Conservation (phyloP, 441 rosid species). For the Hura crepitans region DNA sequence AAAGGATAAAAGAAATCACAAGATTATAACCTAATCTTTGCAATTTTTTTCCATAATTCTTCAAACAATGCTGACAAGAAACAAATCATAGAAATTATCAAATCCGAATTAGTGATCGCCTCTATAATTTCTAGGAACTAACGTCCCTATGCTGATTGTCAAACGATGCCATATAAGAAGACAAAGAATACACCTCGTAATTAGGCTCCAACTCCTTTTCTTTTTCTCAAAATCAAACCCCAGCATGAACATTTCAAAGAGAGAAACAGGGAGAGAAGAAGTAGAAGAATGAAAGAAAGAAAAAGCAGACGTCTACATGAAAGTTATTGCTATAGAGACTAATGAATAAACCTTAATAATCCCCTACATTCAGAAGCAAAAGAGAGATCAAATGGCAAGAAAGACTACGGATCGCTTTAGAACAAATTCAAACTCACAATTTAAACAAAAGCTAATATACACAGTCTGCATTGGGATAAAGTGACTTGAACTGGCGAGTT, state of each 20-base stretch:
- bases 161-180: not conserved
- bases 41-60: not conserved
- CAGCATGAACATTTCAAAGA: not conserved
- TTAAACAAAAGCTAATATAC: not conserved
- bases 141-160: not conserved
- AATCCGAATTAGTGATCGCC: not conserved
- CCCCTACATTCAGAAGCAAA: not conserved
- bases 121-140: not conserved
- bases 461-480: not conserved
- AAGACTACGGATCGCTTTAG: not conserved
- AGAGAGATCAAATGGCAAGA: not conserved
- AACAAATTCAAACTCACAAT: not conserved
- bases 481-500: not conserved
- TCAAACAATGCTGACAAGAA: not conserved
- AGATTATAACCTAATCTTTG: not conserved
- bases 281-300: not conserved
- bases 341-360: not conserved
- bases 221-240: not conserved
- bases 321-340: not conserved
- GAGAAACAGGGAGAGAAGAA: not conserved
- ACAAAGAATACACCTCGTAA: not conserved
- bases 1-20: not conserved
- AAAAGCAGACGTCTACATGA: not conserved
- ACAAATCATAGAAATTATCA: not conserved
- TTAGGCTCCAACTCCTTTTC: not conserved